Conservation (phyloP, 306 rosid genomes). For the Pyrus bretschneideri region DNA sequence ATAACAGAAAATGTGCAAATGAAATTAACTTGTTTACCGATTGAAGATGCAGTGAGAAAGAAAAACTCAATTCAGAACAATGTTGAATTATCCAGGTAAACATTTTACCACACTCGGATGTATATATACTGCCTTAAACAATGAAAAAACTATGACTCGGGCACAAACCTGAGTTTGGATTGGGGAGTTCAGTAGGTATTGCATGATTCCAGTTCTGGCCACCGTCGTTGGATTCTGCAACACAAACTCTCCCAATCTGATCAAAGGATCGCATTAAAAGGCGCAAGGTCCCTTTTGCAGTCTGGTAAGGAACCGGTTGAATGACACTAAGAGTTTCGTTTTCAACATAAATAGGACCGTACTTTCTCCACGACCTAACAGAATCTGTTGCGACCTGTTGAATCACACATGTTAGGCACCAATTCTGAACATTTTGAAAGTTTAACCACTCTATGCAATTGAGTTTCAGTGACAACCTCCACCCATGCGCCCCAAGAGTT, state of each 20-base stretch:
- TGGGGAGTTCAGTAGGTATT: conserved; percentile 66
- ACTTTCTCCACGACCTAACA: conserved; percentile 74
- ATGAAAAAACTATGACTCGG: conserved; percentile 7
- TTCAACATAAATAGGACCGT: conserved; percentile 74
- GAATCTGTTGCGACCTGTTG: conserved; percentile 60
- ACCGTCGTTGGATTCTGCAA: conserved; percentile 76
- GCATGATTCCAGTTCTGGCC: conserved; percentile 79
- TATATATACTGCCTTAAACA: not conserved
- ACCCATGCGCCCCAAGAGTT: conserved; percentile 97
- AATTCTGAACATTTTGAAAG: conserved; percentile 8
- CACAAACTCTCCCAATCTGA: conserved; percentile 53
- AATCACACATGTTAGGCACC: conserved; percentile 19
- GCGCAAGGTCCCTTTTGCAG: conserved; percentile 60
- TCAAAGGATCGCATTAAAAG: conserved; percentile 72
- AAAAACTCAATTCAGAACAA: not conserved
- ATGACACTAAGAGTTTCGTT: conserved; percentile 69
- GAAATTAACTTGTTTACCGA: too few relatives aligned
- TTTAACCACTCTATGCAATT: conserved; percentile 12
- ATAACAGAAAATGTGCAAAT: not conserved
- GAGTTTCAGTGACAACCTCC: conserved; percentile 46
- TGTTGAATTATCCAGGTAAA: not conserved
- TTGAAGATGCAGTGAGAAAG: not conserved
- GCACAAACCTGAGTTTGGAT: conserved; percentile 83
- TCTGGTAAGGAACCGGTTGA: conserved; percentile 90
- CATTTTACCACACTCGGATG: not conserved